Evolutionary conservation across 2,329 filamentous ascomycete species (phyloP), one percentile per base, ranked within the genome.

Genomic region (Monosporascus sp.): DNA sequence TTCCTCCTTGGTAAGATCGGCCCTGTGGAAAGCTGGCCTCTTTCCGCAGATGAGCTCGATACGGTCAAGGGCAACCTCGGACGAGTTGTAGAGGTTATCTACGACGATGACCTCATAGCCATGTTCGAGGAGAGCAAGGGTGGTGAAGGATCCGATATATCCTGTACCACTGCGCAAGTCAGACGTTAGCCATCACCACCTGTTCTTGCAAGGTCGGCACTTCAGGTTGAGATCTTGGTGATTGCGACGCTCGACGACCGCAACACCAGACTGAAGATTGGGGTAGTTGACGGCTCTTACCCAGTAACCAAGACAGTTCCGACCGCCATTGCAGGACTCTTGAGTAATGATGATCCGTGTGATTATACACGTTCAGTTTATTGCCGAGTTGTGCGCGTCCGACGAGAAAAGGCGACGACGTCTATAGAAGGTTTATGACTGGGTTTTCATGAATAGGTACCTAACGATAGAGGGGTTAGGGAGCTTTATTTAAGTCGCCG

Each of bases 91-190:
- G 61, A 97, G 83, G 75, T 85, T 97, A 78, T 99, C 94, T 62
- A 94, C 86, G 60, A 99, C 90, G 70, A 99, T 88, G 59, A 99
- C 94, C 72, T 97, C 87, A 82, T 97, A 97, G 72, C 86, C 92
- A 68, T 94, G 89, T 69, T 97, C 82, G 62, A 99, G 89, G 25
- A 99, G 89, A 51, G 91, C 87, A 49, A 99, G 85, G 52, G 89
- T 80, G 57, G 94, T 99, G 80, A 97, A 97, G 49, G 93, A 97
- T 71, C 94, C 94, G 74, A 99, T 99, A 81, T 99, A 99, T 77
- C 94, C 94, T 60, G 92, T 96, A 68, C 94, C 94, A 82, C 94
- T 97, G 70, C 9, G 25, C 55, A 63, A 62, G 61, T 63, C 63
- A 37, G 25, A 50, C 18, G 51, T 60, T 48, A 57, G 53, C 47